Percentiles rank a stretch among this genome's conserved stretches.
Evolutionary conservation across 371 early-diverging fungal genomes (phyloP).

Genomic region (Saksenaea oblongispora): DNA sequence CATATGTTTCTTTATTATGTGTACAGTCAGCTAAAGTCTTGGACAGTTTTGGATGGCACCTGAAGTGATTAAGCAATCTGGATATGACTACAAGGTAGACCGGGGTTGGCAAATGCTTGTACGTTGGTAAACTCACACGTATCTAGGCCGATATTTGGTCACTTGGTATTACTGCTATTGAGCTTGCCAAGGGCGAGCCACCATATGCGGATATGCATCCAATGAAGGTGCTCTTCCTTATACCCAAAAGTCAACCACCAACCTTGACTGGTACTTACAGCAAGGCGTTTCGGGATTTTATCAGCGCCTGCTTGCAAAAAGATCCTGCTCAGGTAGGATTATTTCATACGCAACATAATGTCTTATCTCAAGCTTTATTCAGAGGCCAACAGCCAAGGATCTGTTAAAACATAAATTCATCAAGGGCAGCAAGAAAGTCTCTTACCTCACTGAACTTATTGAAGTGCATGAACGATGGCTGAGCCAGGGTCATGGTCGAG

Average conservation of each 20-base stretch:
- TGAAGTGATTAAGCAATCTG: conserved; percentile 95
- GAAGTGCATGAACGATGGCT: conserved; percentile 82
- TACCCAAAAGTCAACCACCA: conserved; percentile 94
- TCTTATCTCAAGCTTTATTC: conserved; percentile 5
- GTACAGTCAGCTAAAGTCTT: background rate
- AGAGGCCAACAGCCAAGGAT: conserved; percentile 90
- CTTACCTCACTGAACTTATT: conserved; percentile 83
- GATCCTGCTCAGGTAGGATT: conserved; percentile 70
- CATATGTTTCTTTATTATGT: background rate
- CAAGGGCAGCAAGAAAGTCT: conserved; percentile 74
- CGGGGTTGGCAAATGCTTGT: background rate
- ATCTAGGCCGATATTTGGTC: conserved; percentile 96
- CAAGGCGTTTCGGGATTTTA: conserved; percentile 90
- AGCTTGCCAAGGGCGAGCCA: conserved; percentile 92
- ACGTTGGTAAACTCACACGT: conserved; percentile 1
- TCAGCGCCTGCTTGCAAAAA: conserved; percentile 82
- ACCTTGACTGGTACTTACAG: conserved; percentile 75
- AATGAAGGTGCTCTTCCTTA: conserved; percentile 91
- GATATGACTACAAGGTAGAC: conserved; percentile 86
- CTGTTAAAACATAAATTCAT: conserved; percentile 92
- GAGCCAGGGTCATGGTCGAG: conserved; percentile 51
- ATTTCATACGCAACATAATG: background rate
- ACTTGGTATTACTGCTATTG: conserved; percentile 97
- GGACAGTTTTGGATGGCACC: conserved; percentile 96
- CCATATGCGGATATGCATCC: conserved; percentile 93